Evolutionary conservation across 2,329 filamentous ascomycete genomes (phyloP).

Genomic region (Claviceps monticola): DNA sequence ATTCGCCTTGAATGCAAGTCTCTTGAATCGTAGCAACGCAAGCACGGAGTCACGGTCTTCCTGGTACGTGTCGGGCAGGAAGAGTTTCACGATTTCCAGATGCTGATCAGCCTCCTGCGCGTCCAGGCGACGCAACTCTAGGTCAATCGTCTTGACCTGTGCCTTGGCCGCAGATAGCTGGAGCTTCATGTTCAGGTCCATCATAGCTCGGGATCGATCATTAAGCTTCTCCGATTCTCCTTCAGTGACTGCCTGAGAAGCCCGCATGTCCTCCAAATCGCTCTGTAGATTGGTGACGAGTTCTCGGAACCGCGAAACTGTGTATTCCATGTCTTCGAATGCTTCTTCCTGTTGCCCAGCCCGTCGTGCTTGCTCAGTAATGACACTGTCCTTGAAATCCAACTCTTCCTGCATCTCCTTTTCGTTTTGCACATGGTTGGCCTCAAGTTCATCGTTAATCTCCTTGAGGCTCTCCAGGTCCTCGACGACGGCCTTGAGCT

Average conservation of each 20-base stretch:
- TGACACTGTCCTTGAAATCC: constrained; percentile 72
- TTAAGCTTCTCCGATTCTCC: constrained; percentile 84
- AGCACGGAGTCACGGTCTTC: constrained; percentile 75
- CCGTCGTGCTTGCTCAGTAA: constrained; percentile 66
- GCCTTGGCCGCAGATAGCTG: constrained; percentile 83
- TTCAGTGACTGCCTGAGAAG: constrained; percentile 84
- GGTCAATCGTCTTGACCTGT: constrained; percentile 85
- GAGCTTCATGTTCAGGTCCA: constrained; percentile 91
- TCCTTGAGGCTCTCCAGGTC: constrained; percentile 85
- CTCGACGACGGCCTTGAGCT: constrained; percentile 68
- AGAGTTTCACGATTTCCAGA: constrained; percentile 75
- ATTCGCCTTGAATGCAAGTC: constrained; percentile 76
- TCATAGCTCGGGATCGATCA: constrained; percentile 80
- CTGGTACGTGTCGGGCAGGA: constrained; percentile 74
- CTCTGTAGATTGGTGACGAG: constrained; percentile 73
- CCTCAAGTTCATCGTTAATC: constrained; percentile 85
- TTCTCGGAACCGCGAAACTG: constrained; percentile 75
- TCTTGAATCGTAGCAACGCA: constrained; percentile 74
- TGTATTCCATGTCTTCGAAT: constrained; percentile 82
- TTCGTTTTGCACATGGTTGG: constrained; percentile 84
- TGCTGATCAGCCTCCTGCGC: constrained; percentile 83
- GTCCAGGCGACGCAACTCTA: constrained; percentile 75
- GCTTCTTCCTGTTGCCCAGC: constrained; percentile 63
- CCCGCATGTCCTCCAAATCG: constrained; percentile 82
- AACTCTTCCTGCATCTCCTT: constrained; percentile 91